A percentile compares a stretch with the other conserved stretches of the same genome.
These are phyloP conservation scores for Silene vulgaris DNA, from an alignment of 179 eudicot species.

Conservation along the genomic window DNA sequence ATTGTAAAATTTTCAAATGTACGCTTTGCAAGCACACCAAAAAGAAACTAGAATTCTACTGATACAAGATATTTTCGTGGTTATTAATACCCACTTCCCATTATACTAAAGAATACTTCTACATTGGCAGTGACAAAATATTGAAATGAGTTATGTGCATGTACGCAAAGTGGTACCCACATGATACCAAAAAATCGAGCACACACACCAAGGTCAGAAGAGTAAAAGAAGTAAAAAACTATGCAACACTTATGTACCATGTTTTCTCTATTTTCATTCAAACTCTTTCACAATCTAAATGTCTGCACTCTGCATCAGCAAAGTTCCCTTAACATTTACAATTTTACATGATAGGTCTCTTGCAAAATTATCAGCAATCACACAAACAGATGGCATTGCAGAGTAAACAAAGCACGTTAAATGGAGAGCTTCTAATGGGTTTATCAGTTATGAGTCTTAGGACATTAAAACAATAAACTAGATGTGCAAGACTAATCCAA, in stretches of 20 bases:
- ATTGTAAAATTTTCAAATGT: neutral
- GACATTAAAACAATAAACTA: neutral
- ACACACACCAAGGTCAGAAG: neutral
- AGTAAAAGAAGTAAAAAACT: neutral
- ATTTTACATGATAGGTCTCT: neutral
- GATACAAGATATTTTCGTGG: neutral
- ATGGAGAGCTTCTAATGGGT: conserved; percentile 6
- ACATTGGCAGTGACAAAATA: neutral
- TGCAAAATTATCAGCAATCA: conserved; percentile 15
- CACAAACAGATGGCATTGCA: neutral
- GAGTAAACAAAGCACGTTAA: neutral
- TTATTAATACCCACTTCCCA: neutral
- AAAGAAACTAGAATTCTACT: conserved; percentile 2
- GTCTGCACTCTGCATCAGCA: too few species aligned
- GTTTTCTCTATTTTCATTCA: neutral
- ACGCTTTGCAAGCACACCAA: conserved; percentile 8
- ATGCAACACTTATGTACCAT: neutral
- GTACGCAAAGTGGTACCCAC: neutral
- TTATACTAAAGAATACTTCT: neutral
- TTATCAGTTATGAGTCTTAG: neutral
- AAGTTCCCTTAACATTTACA: neutral
- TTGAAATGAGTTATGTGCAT: neutral
- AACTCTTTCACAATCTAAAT: neutral
- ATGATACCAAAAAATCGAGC: neutral
- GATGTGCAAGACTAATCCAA: conserved; percentile 4